Evolutionary conservation across 805 yeast species (phyloP), one percentile per base, ranked within the genome.

Genomic region (Candida maris): DNA sequence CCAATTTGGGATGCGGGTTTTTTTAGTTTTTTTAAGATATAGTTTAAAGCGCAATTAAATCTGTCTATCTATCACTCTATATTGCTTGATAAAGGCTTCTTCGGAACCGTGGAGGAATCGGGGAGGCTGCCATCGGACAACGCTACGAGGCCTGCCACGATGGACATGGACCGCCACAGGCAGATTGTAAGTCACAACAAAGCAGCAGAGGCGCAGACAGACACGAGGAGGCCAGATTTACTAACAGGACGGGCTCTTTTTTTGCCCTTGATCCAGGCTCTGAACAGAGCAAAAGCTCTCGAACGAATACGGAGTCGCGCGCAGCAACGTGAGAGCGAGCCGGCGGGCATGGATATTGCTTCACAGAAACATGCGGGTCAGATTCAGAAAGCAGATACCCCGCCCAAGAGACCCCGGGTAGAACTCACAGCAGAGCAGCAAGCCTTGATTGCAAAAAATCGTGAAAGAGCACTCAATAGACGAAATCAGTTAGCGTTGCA

Each of bases 281-380:
- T 74, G 19, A 82, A 81, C 52, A 65, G 93, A 43, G 67, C 70
- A 29, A 68, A 68, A 36, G 87, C 88, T 0, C 49, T 80, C 6
- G 84, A 78, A 38, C 59, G 81, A 38, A 65, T 82, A 23, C 66
- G 71, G 43, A 65, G 67, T 32, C 64, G 71, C 45, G 76, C 59
- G 34, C 38, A 39, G 31, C 38, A n/a, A n/a, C n/a, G 8, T 21
- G 24, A 21, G 12, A 21, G 12, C 10, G 12, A 8, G 24, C 24
- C 24, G 24, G 12, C 24, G 12, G 24, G 24, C 10, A 21, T 12
- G 8, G 12, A 12, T 21, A 12, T 21, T 21, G n/a, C n/a, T n/a
- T n/a, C n/a, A n/a, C n/a, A n/a, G n/a, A n/a, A n/a, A n/a, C n/a
- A n/a, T n/a, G n/a, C n/a, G n/a, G n/a, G n/a, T 22, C 24, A 22